Evolutionary conservation across 768 basidiomycete species (phyloP).

Genomic region (Trametes sanguinea): DNA sequence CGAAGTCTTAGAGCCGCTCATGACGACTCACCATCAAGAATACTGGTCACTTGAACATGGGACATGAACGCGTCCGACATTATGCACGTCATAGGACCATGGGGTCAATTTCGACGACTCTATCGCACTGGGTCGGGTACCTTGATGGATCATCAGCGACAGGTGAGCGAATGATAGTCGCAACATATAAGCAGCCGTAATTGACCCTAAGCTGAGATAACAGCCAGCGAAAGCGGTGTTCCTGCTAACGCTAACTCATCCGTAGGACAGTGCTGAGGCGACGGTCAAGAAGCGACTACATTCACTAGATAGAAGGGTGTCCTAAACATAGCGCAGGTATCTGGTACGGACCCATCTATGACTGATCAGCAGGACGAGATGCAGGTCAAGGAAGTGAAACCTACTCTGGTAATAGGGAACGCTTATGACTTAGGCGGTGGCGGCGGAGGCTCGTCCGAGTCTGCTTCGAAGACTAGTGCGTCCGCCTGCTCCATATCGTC

Average conservation of each 20-base stretch:
- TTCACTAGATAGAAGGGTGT: neutral
- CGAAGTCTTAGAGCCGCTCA: neutral
- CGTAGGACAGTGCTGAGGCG: too few species aligned
- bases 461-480: conserved; percentile 8
- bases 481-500: neutral
- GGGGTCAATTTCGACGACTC: neutral
- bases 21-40: neutral
- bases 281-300: neutral
- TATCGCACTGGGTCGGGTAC: too few species aligned
- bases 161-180: too few species aligned
- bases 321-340: conserved; percentile 2
- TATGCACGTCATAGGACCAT: neutral
- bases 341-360: neutral
- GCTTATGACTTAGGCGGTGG: conserved; percentile 19
- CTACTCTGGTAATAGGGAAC: neutral
- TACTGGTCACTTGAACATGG: neutral
- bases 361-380: conserved; percentile 1
- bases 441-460: conserved; percentile 11
- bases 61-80: neutral
- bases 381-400: neutral
- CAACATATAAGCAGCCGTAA: too few species aligned
- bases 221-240: too few species aligned
- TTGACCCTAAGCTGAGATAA: too few species aligned
- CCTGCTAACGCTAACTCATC: too few species aligned
- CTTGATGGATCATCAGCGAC: too few species aligned